Base-by-base conservation (phyloP, 768 basidiomycete genomes). In the Mrakia gelida region DNA sequence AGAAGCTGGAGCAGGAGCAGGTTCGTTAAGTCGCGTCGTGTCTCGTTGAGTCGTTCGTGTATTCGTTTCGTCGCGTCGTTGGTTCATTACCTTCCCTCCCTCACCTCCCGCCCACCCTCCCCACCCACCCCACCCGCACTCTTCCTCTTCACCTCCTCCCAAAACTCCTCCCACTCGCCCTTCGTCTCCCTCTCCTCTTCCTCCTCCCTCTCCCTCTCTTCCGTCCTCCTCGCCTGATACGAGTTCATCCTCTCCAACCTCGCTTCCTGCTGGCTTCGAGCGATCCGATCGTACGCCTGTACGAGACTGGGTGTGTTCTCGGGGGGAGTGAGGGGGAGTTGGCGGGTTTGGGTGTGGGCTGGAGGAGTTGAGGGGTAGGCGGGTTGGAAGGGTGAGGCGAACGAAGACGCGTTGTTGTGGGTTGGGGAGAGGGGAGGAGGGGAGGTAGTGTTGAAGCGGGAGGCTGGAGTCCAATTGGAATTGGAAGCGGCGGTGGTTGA, bases 141-240 rank as follows among this genome's bases (percentile, higher is more conserved):
- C 63, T 65, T 65, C 63, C 63, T 65, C 63, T 30, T 65, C 63
- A 65, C 63, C 32, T 65, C 63, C 63, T 65, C 63, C 63, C 63
- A 65, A 38, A 65, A 65, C 30, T 21, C 15, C 32, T 65, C 63
- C 63, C 63, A 65, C 63, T 65, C 63, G 3, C 63, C 63, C 63
- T 65, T 65, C 63, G 63, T 65, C 63, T 65, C 63, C 63, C 63
- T 65, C 63, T 63, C 62, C 62, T 63, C 62, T 28, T 63, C 62
- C 32, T 63, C 62, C 30, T 63, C 62, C 62, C 30, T 63, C 62
- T 28, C 62, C 62, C 62, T 34, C n/a, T 21, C 34, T 21, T 38
- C 63, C 5, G 3, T 30, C 63, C 63, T 9, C 34, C 30, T 65
- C 59, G n/a, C 59, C n/a, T 59, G 59, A 26, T n/a, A 59, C 59